These are phyloP conservation scores for Ophiostoma sp. DNA, from an alignment of 2,329 filamentous ascomycete species.

Conservation along the genomic window DNA sequence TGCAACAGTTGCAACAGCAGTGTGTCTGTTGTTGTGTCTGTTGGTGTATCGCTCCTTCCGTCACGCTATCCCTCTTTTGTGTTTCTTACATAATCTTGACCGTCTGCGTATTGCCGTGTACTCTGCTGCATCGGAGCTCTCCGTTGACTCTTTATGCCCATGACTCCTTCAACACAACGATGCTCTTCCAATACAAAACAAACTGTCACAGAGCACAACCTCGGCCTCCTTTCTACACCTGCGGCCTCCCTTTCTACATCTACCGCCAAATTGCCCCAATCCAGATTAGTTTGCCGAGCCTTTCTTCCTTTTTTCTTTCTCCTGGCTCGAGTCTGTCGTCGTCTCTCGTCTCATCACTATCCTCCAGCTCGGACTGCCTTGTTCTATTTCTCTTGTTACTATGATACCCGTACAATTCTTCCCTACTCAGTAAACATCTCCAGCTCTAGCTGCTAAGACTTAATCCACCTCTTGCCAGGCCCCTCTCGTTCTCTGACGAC, in stretches of 20 bases:
- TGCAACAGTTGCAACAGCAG: too few species aligned
- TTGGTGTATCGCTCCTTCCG: neutral
- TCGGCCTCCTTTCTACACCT: neutral
- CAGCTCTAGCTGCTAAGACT: neutral
- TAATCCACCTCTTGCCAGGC: neutral
- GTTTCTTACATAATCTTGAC: neutral
- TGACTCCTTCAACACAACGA: too few species aligned
- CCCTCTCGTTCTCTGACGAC: neutral
- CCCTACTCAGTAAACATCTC: neutral
- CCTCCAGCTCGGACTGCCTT: neutral
- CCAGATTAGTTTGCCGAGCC: neutral
- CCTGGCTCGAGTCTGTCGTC: neutral
- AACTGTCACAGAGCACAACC: neutral
- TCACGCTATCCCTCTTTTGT: neutral
- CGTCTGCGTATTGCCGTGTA: neutral
- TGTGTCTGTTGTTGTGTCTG: too few species aligned
- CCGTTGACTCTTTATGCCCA: neutral
- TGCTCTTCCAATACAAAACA: neutral
- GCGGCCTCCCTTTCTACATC: neutral
- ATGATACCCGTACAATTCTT: neutral
- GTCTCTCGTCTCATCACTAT: neutral
- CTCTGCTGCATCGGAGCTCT: neutral
- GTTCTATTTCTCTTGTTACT: neutral
- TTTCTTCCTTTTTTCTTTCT: neutral
- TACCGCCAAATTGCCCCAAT: slow-evolving; percentile 4